Base-by-base conservation (phyloP, 2,329 filamentous ascomycete species). In the Colletotrichum coccodes region DNA sequence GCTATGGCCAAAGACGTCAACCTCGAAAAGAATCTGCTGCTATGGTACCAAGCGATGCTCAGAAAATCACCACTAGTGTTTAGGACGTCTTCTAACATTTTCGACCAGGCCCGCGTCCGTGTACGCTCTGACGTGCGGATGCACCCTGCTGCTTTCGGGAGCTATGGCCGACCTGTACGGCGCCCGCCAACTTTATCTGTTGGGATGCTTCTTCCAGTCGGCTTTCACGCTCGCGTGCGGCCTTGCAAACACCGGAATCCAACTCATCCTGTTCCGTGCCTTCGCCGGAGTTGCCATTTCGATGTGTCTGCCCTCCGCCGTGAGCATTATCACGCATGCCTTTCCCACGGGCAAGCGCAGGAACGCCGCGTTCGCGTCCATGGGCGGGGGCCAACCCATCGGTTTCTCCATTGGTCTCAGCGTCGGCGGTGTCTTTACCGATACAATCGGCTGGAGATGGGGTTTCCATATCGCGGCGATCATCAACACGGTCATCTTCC, bases 401-500 rank as follows among this genome's bases (percentile, higher is more conserved):
- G 69, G 69, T 2, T 71, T 71, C 50, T 60, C 65, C 18, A 38
- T 69, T 30, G 65, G 69, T 4, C 38, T 69, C n/a, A 69, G 66
- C 7, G 56, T 71, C 3, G 69, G 69, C 6, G 69, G 69, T 21
- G 65, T 69, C 23, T 60, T 71, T 47, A 68, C 66, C 1, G 69
- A 71, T 32, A 69, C 69, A 16, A 49, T 69, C 16, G 64, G 64
- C 9, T 71, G 69, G 69, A 40, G 69, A n/a, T 69, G 56, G 53
- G 57, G 64, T 0, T 71, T 71, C n/a, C 58, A 71, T 28, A 56
- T 69, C 16, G 66, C 69, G 3, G 65, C 69, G 42, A 68, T 68
- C 23, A 53, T 65, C 49, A 84, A 81, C 38, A 79, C 84, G 16
- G 75, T 76, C 3, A 72, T 86, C 5, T 76, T 89, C 1, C 72